phyloP scores from a whole-genome alignment of 495 filamentous ascomycete genomes.

The Polyplosphaeria fusca region DNA sequence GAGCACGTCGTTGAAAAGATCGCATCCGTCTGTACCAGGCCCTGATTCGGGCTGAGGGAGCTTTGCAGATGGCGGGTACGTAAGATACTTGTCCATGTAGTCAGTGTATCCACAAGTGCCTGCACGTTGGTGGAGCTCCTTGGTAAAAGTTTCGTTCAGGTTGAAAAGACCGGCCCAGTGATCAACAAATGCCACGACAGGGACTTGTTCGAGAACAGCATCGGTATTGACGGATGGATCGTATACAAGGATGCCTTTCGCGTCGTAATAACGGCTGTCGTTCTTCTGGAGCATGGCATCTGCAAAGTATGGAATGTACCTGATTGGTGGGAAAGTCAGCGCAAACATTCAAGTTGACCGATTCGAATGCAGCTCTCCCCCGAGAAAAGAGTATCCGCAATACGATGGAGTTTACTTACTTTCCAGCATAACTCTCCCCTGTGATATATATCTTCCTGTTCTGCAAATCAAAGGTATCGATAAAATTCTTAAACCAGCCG shows the following conservation, averaged over 20 bases:
- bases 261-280: slow-evolving; percentile 62
- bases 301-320: slow-evolving; percentile 81
- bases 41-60: slow-evolving; percentile 42
- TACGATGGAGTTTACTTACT: too few relatives aligned
- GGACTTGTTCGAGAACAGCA: slow-evolving; percentile 42
- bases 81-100: slow-evolving; percentile 55
- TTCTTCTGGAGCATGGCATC: slow-evolving; percentile 68
- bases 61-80: slow-evolving; percentile 55
- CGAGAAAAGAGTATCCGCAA: too few relatives aligned
- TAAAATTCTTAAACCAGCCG: slow-evolving; percentile 63
- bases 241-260: slow-evolving; percentile 65
- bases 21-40: slow-evolving; percentile 44
- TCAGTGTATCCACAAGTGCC: slow-evolving; percentile 56
- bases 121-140: slow-evolving; percentile 48
- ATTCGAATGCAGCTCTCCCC: too few relatives aligned
- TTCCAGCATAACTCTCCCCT: slow-evolving; percentile 67
- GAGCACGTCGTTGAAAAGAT: slow-evolving; percentile 51
- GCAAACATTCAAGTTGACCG: too few relatives aligned
- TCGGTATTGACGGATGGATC: slow-evolving; percentile 45
- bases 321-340: too few relatives aligned
- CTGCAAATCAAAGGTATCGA: slow-evolving; percentile 58
- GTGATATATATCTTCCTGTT: slow-evolving; percentile 61
- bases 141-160: slow-evolving; percentile 55
- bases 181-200: slow-evolving; percentile 50
- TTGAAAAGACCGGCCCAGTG: slow-evolving; percentile 55